Base-by-base conservation (phyloP, 306 rosid genomes). In the Acacia acuminata region DNA sequence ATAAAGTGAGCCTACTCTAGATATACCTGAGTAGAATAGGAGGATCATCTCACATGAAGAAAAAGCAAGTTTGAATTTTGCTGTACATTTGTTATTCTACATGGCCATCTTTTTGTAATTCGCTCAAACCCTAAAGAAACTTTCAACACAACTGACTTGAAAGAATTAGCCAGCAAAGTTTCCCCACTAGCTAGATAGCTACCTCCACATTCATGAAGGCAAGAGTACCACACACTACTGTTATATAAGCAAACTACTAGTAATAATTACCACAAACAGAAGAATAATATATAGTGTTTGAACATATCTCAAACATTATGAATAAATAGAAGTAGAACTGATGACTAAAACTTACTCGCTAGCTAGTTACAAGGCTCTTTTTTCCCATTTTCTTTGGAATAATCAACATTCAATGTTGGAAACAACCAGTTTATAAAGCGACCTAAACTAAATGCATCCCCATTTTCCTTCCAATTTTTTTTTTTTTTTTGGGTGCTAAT, bases 171-270 rank as follows among this genome's bases (percentile, higher is more conserved):
- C 67, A 10, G 5, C 67, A 61, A 24, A 25, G 16, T 60, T 56
- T n/a, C 11, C 64, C 30, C 30, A 60, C 11, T 22, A 9, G 1
- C 65, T 9, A 24, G 19, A 4, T 48, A 12, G 4, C 32, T 22
- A 9, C 15, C 14, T 58, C 8, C 8, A 30, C 38, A 64, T 56
- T 78, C 82, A 70, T 71, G 65, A 80, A 45, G 91, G 53, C 19
- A 3, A 12, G 14, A 48, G 53, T 14, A 90, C 66, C 58, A 6
- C n/a, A 16, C 56, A 15, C 20, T 3, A 47, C 13, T 67, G 60
- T 53, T 10, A 24, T 58, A 10, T 19, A 20, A 67, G 72, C 66
- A 61, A 74, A 64, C 82, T 82, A 4, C 38, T 34, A 4, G 38
- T 34, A 34, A 34, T 34, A 55, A 40, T 78, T 67, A 12, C 60